A percentile compares a stretch with the other conserved stretches of the same genome.
These are phyloP conservation scores for Brassica nigra DNA, from an alignment of 345 rosid species.

Conservation along the genomic window DNA sequence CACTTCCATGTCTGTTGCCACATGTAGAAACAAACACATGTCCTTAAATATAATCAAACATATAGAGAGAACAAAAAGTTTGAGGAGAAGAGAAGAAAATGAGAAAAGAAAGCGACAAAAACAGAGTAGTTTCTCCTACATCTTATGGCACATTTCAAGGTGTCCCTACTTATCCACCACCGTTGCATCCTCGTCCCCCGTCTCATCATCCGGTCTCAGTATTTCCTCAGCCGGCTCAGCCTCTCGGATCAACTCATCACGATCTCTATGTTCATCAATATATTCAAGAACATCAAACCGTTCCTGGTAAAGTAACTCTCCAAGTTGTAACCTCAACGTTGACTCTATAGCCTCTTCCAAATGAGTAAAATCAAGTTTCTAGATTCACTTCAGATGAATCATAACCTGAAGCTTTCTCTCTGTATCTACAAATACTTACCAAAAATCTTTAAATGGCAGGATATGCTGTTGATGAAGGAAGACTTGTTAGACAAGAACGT, in stretches of 20 bases:
- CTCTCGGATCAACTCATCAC: slow-evolving; percentile 54
- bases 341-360: background rate
- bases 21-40: background rate
- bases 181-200: slow-evolving; percentile 23
- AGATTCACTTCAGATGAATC: background rate
- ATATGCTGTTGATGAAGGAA: slow-evolving; percentile 61
- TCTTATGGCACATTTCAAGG: slow-evolving; percentile 88
- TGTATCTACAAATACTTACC: background rate
- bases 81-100: slow-evolving; percentile 5
- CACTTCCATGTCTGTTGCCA: slow-evolving; percentile 13
- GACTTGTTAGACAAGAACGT: slow-evolving; percentile 43
- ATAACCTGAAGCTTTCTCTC: background rate
- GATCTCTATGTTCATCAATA: slow-evolving; percentile 49
- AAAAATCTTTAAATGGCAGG: slow-evolving; percentile 41
- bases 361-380: background rate
- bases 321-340: background rate
- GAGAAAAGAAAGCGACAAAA: slow-evolving; percentile 41
- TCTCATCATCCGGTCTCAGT: slow-evolving; percentile 48
- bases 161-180: slow-evolving; percentile 69
- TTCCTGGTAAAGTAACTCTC: slow-evolving; percentile 51
- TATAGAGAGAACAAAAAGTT: slow-evolving; percentile 3
- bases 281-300: slow-evolving; percentile 67
- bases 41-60: slow-evolving; percentile 4
- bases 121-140: slow-evolving; percentile 47
- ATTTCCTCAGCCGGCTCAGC: slow-evolving; percentile 75